Conservation (phyloP, 2,329 filamentous ascomycete species). For the Uncinocarpus reesii region DNA sequence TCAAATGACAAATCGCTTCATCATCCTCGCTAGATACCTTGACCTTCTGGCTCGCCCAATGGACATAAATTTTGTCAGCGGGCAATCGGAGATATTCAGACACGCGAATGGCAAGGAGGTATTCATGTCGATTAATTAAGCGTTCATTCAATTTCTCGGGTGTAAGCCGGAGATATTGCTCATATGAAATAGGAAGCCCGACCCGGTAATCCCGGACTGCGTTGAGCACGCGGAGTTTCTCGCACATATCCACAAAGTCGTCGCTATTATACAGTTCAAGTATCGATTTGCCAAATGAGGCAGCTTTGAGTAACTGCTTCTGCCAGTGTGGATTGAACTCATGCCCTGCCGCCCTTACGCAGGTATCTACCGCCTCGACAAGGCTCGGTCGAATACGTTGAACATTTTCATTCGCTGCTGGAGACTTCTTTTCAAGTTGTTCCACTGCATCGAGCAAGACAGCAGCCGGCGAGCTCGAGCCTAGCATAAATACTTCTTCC, state of each 20-base stretch:
- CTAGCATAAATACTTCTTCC: slow-evolving; percentile 78
- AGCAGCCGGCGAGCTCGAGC: slow-evolving; percentile 78
- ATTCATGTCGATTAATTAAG: slow-evolving; percentile 80
- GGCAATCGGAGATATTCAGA: slow-evolving; percentile 79
- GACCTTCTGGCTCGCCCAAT: slow-evolving; percentile 95
- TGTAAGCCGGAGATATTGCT: slow-evolving; percentile 84
- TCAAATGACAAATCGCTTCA: slow-evolving; percentile 71
- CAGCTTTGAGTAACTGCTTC: slow-evolving; percentile 88
- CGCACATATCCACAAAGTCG: slow-evolving; percentile 97
- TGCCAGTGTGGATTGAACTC: slow-evolving; percentile 89
- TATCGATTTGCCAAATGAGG: slow-evolving; percentile 94
- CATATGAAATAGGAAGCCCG: slow-evolving; percentile 80
- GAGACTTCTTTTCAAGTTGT: slow-evolving; percentile 83
- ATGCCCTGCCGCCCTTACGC: slow-evolving; percentile 83
- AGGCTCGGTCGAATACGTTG: slow-evolving; percentile 81
- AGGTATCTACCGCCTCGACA: slow-evolving; percentile 85
- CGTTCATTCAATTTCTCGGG: slow-evolving; percentile 79
- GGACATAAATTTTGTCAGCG: slow-evolving; percentile 82
- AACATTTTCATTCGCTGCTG: slow-evolving; percentile 95
- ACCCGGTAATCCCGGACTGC: slow-evolving; percentile 85
- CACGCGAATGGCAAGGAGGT: slow-evolving; percentile 77
- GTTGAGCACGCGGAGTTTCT: slow-evolving; percentile 83
- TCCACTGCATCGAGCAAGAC: slow-evolving; percentile 89
- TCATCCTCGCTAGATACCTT: slow-evolving; percentile 75
- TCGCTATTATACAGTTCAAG: slow-evolving; percentile 96